phyloP scores from a whole-genome alignment of 2,329 filamentous ascomycete species.

The Fusarium sp. region DNA sequence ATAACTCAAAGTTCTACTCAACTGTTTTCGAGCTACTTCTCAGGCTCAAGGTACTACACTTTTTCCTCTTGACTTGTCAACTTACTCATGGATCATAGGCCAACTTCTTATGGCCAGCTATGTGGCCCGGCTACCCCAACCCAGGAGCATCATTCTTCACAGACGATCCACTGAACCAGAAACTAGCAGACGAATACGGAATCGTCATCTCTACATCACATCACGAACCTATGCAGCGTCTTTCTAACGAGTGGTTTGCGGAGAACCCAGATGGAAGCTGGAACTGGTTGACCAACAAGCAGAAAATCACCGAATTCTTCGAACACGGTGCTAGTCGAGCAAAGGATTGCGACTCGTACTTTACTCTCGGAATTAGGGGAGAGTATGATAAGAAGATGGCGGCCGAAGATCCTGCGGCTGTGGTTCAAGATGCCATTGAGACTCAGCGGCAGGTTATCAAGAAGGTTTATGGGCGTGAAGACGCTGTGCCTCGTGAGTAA shows the following conservation, averaged over 20 bases:
- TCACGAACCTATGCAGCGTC: conserved; percentile 36
- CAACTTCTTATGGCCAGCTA: conserved; percentile 77
- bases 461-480: conserved; percentile 61
- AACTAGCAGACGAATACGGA: conserved; percentile 62
- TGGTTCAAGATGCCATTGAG: conserved; percentile 28
- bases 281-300: conserved; percentile 34
- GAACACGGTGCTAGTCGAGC: conserved; percentile 25
- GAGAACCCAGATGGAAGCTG: conserved; percentile 28
- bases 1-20: conserved; percentile 68
- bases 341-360: conserved; percentile 22
- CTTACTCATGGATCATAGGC: conserved; percentile 46
- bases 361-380: conserved; percentile 33
- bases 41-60: conserved; percentile 20
- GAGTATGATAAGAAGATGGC: conserved; percentile 33
- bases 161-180: conserved; percentile 70
- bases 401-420: conserved; percentile 25
- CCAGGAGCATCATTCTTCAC: conserved; percentile 70
- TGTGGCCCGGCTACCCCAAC: conserved; percentile 67
- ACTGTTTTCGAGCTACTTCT: conserved; percentile 70
- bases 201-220: conserved; percentile 35
- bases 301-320: conserved; percentile 31
- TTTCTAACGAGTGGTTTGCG: conserved; percentile 35
- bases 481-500: conserved; percentile 58
- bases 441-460: conserved; percentile 67
- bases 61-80: accelerated